phyloP scores from a whole-genome alignment of 768 basidiomycete species.

The Kwoniella dendrophila region DNA sequence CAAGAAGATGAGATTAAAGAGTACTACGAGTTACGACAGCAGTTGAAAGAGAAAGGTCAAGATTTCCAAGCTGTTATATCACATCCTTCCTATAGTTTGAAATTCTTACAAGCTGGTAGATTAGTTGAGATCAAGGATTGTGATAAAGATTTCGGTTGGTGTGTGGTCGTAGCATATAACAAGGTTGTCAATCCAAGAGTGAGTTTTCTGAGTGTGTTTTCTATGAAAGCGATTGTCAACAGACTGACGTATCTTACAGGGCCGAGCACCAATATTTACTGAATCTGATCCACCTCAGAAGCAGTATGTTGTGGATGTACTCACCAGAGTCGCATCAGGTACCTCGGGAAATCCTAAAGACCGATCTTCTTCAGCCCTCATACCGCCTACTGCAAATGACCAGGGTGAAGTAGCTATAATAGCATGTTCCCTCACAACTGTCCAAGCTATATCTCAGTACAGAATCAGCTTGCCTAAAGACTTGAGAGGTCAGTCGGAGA shows the following conservation, averaged over 20 bases:
- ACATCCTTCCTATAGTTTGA: conserved; percentile 90
- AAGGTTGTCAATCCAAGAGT: conserved; percentile 80
- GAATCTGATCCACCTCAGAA: conserved; percentile 75
- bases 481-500: conserved; percentile 69
- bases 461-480: conserved; percentile 90
- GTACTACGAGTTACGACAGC: conserved; percentile 91
- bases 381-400: conserved; percentile 70
- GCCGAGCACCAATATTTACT: conserved; percentile 58
- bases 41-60: conserved; percentile 81
- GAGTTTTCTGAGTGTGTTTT: conserved; percentile 46
- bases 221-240: background rate
- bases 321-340: conserved; percentile 75
- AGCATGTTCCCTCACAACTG: conserved; percentile 81
- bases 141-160: conserved; percentile 93
- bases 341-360: conserved; percentile 62
- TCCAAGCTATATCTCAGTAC: conserved; percentile 82
- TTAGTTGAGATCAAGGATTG: conserved; percentile 88
- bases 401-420: conserved; percentile 84
- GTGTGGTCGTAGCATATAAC: conserved; percentile 86
- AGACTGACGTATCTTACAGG: conserved; percentile 40
- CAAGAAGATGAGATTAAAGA: conserved; percentile 81
- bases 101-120: conserved; percentile 88
- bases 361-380: conserved; percentile 67
- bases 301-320: conserved; percentile 89
- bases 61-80: conserved; percentile 93